Evolutionary conservation across 169 alveolate species (phyloP), one percentile per base, ranked within the genome.

Genomic region (Cyclospora cayetanensis): DNA sequence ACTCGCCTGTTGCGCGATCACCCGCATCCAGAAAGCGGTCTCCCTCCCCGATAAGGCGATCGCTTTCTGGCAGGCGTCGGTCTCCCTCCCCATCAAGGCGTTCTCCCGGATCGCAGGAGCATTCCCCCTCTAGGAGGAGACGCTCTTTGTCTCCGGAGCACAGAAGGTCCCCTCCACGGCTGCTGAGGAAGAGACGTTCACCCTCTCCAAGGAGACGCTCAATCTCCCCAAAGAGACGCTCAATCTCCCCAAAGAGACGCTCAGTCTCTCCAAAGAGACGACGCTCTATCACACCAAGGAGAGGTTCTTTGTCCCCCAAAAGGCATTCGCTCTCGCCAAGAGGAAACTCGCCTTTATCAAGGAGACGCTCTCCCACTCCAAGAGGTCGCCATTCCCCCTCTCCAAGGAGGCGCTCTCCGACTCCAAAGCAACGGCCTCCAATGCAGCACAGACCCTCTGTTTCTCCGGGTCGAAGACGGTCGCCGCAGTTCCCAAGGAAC

Each of bases 261-360:
- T 60, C 72, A n/a, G 34, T n/a, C 35, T n/a, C 27, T 0, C 72
- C 72, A 0, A 60, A n/a, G 42, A n/a, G 27, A 15, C 72, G 72
- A 60, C n/a, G n/a, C n/a, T 60, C 72, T 39, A 31, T 39, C n/a
- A 35, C 83, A 11, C 53, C 83, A 22, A 29, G 53, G 53, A 70
- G 83, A 35, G 55, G 83, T 35, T 70, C 83, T 53, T 29, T 53
- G 83, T 29, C 37, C 55, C 83, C 31, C 29, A 25, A 70, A 4
- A 70, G 83, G 27, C 83, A 53, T 35, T 70, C 83, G 55, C 83
- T 9, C 55, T 70, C 83, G 43, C 83, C 83, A 70, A 4, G 83
- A 27, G 15, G 83, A 12, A 50, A 53, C 7, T 70, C 83, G 37
- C 50, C 22, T 25, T 18, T 27, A 27, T 53, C 42, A 27, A 20